phyloP scores from a whole-genome alignment of 257 asterid species.

The Jasminum sambac region DNA sequence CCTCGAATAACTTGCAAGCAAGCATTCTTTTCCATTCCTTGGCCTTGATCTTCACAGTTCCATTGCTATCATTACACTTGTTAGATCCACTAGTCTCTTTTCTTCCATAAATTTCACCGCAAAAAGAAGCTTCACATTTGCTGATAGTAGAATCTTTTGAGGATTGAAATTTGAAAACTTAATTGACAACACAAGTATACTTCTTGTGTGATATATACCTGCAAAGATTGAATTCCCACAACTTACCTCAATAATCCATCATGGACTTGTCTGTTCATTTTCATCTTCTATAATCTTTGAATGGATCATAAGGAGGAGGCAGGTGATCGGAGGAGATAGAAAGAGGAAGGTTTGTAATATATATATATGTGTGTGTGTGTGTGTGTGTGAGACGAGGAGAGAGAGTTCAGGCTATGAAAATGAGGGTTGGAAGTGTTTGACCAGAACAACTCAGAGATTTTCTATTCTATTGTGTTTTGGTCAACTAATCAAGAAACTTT shows the following conservation, averaged over 20 bases:
- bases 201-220: slow-evolving; percentile 10
- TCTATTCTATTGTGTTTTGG: neutral
- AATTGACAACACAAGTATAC: neutral
- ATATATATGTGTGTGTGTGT: no score
- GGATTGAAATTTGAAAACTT: neutral
- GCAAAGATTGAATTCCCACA: slow-evolving; percentile 19
- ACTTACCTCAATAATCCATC: slow-evolving; percentile 26
- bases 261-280: slow-evolving; percentile 12
- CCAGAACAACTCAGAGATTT: slow-evolving; percentile 52
- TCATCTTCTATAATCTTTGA: no score
- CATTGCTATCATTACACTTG: slow-evolving; percentile 22
- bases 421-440: slow-evolving; percentile 34
- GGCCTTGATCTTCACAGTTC: slow-evolving; percentile 77
- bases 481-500: slow-evolving; percentile 34
- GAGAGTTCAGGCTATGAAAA: slow-evolving; percentile 30
- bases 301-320: no score
- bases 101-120: slow-evolving; percentile 30
- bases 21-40: slow-evolving; percentile 83
- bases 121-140: neutral
- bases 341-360: no score
- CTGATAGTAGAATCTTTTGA: neutral
- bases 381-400: slow-evolving; percentile 56
- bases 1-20: slow-evolving; percentile 83
- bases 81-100: slow-evolving; percentile 44
- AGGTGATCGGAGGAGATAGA: no score